A percentile compares a stretch with the other conserved stretches of the same genome.
Conservation (phyloP, 2,329 filamentous ascomycete species). For the Pestalotiopsis fici region DNA sequence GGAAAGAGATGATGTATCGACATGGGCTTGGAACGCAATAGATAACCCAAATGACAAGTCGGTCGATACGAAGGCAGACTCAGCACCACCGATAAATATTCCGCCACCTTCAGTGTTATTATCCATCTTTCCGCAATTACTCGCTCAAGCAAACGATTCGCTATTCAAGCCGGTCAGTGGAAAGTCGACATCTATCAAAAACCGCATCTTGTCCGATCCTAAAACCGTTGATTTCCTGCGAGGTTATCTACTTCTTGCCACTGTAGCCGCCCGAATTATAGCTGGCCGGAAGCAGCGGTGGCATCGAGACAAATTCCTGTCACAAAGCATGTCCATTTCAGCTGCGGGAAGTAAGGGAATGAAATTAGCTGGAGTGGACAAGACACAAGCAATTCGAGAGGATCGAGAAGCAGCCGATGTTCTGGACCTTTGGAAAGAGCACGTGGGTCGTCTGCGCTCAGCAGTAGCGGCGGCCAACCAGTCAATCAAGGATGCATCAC, state of each 20-base stretch:
- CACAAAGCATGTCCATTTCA: constrained; percentile 88
- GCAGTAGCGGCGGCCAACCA: constrained; percentile 68
- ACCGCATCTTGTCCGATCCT: constrained; percentile 64
- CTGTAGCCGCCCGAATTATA: constrained; percentile 76
- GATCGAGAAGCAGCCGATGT: constrained; percentile 83
- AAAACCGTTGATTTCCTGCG: constrained; percentile 64
- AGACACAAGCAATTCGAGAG: constrained; percentile 78
- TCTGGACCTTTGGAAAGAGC: constrained; percentile 71
- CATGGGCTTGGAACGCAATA: constrained; percentile 54
- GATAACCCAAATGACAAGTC: constrained; percentile 29
- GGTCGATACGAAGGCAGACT: constrained; percentile 26
- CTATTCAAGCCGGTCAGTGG: constrained; percentile 67
- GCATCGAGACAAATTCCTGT: constrained; percentile 84
- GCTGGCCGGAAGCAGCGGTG: constrained; percentile 84
- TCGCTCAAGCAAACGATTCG: constrained; percentile 63
- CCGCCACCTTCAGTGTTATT: constrained; percentile 85
- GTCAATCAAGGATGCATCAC: constrained; percentile 30
- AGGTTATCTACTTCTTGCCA: constrained; percentile 63
- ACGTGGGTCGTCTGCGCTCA: constrained; percentile 73
- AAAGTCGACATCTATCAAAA: constrained; percentile 58
- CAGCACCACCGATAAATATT: constrained; percentile 76
- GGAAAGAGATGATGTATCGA: constrained; percentile 14
- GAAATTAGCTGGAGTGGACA: constrained; percentile 88
- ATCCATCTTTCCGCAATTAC: constrained; percentile 71
- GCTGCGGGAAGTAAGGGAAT: constrained; percentile 77